These are phyloP conservation scores for Kwoniella bestiolae DNA, from an alignment of 768 basidiomycete genomes.

Conservation along the genomic window DNA sequence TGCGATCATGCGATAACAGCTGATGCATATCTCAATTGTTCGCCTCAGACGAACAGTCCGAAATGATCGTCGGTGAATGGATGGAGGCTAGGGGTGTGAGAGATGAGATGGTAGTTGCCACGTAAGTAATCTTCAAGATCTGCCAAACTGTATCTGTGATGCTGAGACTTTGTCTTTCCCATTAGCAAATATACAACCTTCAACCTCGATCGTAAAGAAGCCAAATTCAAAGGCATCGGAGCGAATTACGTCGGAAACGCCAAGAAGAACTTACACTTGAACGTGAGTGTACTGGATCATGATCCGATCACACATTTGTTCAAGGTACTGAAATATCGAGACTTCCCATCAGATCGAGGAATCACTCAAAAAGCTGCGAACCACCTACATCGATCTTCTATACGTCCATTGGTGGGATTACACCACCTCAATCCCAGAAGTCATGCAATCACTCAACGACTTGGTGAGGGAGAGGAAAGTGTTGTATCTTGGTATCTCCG, in stretches of 20 bases:
- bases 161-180: neutral
- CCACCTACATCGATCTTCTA: slow-evolving; percentile 42
- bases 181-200: slow-evolving; percentile 34
- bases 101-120: slow-evolving; percentile 59
- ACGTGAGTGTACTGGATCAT: slow-evolving; percentile 41
- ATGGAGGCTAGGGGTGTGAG: slow-evolving; percentile 59
- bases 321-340: neutral
- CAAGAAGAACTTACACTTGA: slow-evolving; percentile 60
- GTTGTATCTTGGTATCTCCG: slow-evolving; percentile 46
- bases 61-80: slow-evolving; percentile 65
- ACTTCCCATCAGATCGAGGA: slow-evolving; percentile 42
- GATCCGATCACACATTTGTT: neutral
- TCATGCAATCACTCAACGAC: slow-evolving; percentile 65
- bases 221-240: slow-evolving; percentile 22
- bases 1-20: too few species aligned
- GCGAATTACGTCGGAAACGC: slow-evolving; percentile 62
- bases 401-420: slow-evolving; percentile 61
- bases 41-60: slow-evolving; percentile 65
- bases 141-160: neutral
- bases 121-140: slow-evolving; percentile 3
- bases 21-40: too few species aligned
- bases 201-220: slow-evolving; percentile 24
- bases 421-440: slow-evolving; percentile 63
- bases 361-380: slow-evolving; percentile 41
- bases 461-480: slow-evolving; percentile 63